These are phyloP conservation scores for Evernia prunastri DNA, from an alignment of 495 filamentous ascomycete species.

Conservation along the genomic window DNA sequence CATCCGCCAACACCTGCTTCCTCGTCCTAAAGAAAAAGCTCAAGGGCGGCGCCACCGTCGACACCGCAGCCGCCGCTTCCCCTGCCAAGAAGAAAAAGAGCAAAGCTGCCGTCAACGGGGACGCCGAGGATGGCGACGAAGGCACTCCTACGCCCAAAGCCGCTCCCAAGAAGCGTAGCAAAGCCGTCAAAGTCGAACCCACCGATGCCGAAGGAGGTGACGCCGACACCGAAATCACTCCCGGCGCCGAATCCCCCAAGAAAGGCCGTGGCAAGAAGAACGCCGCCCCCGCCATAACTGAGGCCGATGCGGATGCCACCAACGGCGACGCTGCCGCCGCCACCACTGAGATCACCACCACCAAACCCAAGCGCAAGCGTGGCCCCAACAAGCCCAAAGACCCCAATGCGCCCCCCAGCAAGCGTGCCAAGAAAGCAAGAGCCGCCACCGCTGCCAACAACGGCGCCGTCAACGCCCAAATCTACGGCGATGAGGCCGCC, in stretches of 20 bases:
- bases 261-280: slow-evolving; percentile 1
- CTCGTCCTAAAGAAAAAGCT: slow-evolving; percentile 30
- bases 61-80: neutral
- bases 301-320: neutral
- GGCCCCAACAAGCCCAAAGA: slow-evolving; percentile 8
- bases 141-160: neutral
- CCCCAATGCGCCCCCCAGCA: slow-evolving; percentile 7
- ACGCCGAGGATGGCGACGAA: slow-evolving; percentile 4
- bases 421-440: slow-evolving; percentile 10
- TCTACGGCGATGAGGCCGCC: neutral
- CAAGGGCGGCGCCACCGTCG: neutral
- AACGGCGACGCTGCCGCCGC: neutral
- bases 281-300: neutral
- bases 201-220: slow-evolving; percentile 4
- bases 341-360: neutral
- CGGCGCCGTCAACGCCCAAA: neutral
- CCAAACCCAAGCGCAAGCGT: slow-evolving; percentile 1
- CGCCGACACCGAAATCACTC: slow-evolving; percentile 5
- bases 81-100: slow-evolving; percentile 1
- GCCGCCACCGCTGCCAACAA: neutral
- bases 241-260: slow-evolving; percentile 6
- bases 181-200: slow-evolving; percentile 1
- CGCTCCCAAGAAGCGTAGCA: slow-evolving; percentile 17
- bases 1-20: slow-evolving; percentile 32
- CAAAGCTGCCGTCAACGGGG: slow-evolving; percentile 1